Conservation (phyloP, 2,329 filamentous ascomycete species). For the Colletotrichum abscissum region DNA sequence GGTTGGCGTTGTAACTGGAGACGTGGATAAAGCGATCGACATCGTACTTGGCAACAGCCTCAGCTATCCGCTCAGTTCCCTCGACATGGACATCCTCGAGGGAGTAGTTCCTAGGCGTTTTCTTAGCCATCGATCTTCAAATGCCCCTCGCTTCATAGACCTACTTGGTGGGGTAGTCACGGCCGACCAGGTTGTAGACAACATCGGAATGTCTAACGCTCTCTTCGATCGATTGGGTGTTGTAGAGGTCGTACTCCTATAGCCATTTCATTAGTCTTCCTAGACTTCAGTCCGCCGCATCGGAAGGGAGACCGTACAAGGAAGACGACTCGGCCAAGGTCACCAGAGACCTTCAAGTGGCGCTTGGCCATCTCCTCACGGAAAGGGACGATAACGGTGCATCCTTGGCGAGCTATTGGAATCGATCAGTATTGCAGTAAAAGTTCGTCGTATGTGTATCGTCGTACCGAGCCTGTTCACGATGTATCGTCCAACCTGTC, state of each 20-base stretch:
- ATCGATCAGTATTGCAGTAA: neutral
- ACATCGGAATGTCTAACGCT: slow-evolving; percentile 97
- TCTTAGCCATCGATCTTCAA: slow-evolving; percentile 43
- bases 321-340: slow-evolving; percentile 90
- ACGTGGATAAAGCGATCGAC: slow-evolving; percentile 97
- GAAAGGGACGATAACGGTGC: slow-evolving; percentile 92
- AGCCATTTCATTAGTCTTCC: slow-evolving; percentile 21
- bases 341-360: slow-evolving; percentile 95
- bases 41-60: slow-evolving; percentile 97
- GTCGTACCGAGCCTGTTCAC: slow-evolving; percentile 86
- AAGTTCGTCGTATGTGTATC: slow-evolving; percentile 38
- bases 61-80: slow-evolving; percentile 89
- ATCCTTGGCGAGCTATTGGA: slow-evolving; percentile 84
- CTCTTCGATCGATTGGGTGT: slow-evolving; percentile 95
- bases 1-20: slow-evolving; percentile 91
- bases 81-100: slow-evolving; percentile 94
- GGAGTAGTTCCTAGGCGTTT: slow-evolving; percentile 83
- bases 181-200: slow-evolving; percentile 95
- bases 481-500: slow-evolving; percentile 95
- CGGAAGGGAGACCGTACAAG: slow-evolving; percentile 62
- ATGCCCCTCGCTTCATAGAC: slow-evolving; percentile 40
- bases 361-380: slow-evolving; percentile 98
- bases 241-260: slow-evolving; percentile 93
- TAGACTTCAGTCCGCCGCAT: neutral
- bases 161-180: slow-evolving; percentile 96